Percentiles rank a stretch among this genome's conserved stretches.
Conservation (phyloP, 345 rosid species). For the Eutrema heterophyllum region DNA sequence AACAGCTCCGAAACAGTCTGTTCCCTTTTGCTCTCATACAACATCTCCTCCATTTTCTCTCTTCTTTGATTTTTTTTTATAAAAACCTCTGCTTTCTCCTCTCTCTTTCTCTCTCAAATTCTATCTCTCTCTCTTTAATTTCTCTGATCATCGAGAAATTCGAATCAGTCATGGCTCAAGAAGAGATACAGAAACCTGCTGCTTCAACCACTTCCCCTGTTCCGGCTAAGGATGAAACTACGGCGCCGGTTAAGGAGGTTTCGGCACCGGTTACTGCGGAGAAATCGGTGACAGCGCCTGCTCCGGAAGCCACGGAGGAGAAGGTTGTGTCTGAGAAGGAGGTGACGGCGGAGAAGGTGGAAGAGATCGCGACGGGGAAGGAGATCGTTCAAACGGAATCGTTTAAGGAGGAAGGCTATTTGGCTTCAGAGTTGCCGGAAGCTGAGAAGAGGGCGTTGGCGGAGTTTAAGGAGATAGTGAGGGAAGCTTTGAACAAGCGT, state of each 20-base stretch:
- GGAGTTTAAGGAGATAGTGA: conserved; percentile 48
- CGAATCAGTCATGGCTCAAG: conserved; percentile 28
- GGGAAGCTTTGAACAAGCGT: conserved; percentile 48
- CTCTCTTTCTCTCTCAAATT: conserved; percentile 6
- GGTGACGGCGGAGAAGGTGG: conserved; percentile 22
- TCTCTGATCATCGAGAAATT: background rate
- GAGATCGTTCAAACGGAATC: conserved; percentile 43
- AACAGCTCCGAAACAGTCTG: conserved; percentile 34
- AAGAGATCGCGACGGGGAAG: background rate
- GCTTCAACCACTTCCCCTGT: conserved; percentile 23
- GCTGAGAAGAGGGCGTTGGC: conserved; percentile 49
- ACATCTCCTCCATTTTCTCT: conserved; percentile 27
- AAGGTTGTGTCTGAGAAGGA: conserved; percentile 34
- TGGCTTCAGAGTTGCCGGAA: conserved; percentile 48
- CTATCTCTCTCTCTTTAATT: background rate
- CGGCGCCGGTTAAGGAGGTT: conserved; percentile 26
- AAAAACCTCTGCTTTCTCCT: background rate
- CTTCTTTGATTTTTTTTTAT: background rate
- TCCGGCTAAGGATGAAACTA: conserved; percentile 25
- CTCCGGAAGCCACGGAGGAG: conserved; percentile 18
- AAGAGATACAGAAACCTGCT: conserved; percentile 30
- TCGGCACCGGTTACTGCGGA: conserved; percentile 28
- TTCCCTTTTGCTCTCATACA: conserved; percentile 17
- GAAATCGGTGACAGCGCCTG: conserved; percentile 16
- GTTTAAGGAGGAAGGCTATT: conserved; percentile 68